Evolutionary conservation across 768 basidiomycete genomes (phyloP).

Genomic region (Suillus paluster): DNA sequence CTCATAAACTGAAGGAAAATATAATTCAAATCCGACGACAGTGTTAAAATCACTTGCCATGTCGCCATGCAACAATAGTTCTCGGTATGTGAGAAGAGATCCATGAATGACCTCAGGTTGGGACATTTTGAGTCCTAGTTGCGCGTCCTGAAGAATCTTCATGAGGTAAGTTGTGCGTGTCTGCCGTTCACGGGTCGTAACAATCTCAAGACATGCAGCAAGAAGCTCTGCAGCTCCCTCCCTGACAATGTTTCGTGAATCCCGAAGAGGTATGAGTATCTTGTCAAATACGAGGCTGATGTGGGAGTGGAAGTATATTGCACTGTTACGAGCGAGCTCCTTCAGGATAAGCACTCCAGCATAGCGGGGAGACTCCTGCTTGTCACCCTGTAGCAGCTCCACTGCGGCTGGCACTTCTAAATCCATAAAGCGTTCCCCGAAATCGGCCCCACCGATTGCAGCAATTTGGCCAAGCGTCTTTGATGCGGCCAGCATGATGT

Average conservation of each 20-base stretch:
- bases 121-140: constrained; percentile 75
- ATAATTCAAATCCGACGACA: background rate
- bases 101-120: constrained; percentile 93
- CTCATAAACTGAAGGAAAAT: constrained; percentile 73
- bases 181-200: constrained; percentile 73
- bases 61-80: constrained; percentile 90
- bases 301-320: constrained; percentile 85
- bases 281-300: constrained; percentile 90
- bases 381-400: constrained; percentile 76
- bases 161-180: constrained; percentile 66
- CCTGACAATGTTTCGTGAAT: constrained; percentile 86
- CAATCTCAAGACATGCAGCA: constrained; percentile 91
- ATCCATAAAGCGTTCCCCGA: constrained; percentile 90
- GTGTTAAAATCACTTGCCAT: constrained; percentile 62
- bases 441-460: constrained; percentile 77
- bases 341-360: constrained; percentile 94
- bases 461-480: constrained; percentile 90
- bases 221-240: constrained; percentile 93
- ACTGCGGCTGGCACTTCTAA: constrained; percentile 87
- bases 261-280: constrained; percentile 88
- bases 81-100: constrained; percentile 88
- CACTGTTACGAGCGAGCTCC: constrained; percentile 89
- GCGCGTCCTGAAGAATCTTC: constrained; percentile 90
- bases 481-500: constrained; percentile 94
- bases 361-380: constrained; percentile 81